These are phyloP conservation scores for Alternaria sp. DNA, from an alignment of 2,329 filamentous ascomycete genomes.

Conservation along the genomic window DNA sequence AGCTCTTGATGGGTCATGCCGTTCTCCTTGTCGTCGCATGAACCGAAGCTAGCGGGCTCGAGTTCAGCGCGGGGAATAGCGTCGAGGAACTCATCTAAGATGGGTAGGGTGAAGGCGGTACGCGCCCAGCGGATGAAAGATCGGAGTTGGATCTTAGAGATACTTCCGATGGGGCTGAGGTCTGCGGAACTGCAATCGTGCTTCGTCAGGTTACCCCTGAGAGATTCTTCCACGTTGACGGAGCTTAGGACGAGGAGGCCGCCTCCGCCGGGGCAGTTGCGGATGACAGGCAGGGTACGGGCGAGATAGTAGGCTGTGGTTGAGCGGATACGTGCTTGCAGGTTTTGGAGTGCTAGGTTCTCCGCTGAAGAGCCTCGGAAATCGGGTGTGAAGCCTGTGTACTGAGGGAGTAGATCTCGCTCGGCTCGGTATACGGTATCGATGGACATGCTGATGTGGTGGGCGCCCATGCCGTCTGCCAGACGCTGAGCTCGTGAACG, in stretches of 20 bases:
- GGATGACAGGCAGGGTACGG: conserved; percentile 66
- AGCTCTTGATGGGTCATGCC: conserved; percentile 59
- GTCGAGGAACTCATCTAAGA: conserved; percentile 68
- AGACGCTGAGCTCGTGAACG: background rate
- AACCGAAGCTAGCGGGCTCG: conserved; percentile 65
- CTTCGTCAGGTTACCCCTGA: conserved; percentile 69
- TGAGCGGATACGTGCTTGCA: conserved; percentile 59
- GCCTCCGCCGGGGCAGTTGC: conserved; percentile 63
- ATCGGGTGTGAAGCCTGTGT: background rate
- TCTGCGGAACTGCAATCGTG: conserved; percentile 65
- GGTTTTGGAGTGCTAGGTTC: conserved; percentile 8
- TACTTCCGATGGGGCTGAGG: conserved; percentile 64
- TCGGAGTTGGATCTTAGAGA: conserved; percentile 73
- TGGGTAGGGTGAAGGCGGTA: conserved; percentile 64
- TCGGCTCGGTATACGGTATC: background rate
- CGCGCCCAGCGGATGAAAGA: conserved; percentile 68
- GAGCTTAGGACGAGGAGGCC: conserved; percentile 70
- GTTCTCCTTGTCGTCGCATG: conserved; percentile 64
- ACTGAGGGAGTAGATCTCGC: background rate
- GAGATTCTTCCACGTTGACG: conserved; percentile 65
- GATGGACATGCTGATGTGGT: background rate
- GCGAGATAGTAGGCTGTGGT: conserved; percentile 70
- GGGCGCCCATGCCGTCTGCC: background rate
- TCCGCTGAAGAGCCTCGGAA: background rate
- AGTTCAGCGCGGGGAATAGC: conserved; percentile 56